Evolutionary conservation across 768 basidiomycete genomes (phyloP).

Genomic region (Lentinula aciculospora): DNA sequence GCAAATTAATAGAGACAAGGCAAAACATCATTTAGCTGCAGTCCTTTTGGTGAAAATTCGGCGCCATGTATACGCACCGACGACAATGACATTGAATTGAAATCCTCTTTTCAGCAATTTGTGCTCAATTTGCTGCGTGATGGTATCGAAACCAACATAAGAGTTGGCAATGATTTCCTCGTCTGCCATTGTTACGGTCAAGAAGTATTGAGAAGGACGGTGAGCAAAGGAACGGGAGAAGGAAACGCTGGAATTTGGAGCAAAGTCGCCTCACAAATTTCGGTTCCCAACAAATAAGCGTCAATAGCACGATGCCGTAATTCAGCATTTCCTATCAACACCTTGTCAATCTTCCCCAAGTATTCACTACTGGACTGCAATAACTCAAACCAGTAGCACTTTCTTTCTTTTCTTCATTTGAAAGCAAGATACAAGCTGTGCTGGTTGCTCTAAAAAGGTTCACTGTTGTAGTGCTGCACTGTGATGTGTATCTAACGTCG

Average conservation of each 20-base stretch:
- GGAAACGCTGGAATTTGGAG: background rate
- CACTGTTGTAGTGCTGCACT: too few species aligned
- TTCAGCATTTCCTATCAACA: too few species aligned
- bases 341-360: too few species aligned
- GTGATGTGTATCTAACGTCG: too few species aligned
- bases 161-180: slow-evolving; percentile 82
- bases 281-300: background rate
- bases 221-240: background rate
- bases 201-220: background rate
- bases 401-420: too few species aligned
- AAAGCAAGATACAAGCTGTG: too few species aligned
- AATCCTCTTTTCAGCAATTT: slow-evolving; percentile 98
- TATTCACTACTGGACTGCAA: too few species aligned
- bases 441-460: too few species aligned
- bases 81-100: slow-evolving; percentile 98
- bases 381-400: too few species aligned
- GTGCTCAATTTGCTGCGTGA: slow-evolving; percentile 97
- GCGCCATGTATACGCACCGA: slow-evolving; percentile 55
- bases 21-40: background rate
- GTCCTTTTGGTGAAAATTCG: background rate
- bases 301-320: too few species aligned
- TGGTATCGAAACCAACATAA: slow-evolving; percentile 97
- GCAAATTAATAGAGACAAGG: slow-evolving; percentile 9
- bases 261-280: slow-evolving; percentile 2
- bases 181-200: slow-evolving; percentile 37